These are phyloP conservation scores for Capsicum baccatum DNA, from an alignment of 257 asterid genomes.

Conservation along the genomic window DNA sequence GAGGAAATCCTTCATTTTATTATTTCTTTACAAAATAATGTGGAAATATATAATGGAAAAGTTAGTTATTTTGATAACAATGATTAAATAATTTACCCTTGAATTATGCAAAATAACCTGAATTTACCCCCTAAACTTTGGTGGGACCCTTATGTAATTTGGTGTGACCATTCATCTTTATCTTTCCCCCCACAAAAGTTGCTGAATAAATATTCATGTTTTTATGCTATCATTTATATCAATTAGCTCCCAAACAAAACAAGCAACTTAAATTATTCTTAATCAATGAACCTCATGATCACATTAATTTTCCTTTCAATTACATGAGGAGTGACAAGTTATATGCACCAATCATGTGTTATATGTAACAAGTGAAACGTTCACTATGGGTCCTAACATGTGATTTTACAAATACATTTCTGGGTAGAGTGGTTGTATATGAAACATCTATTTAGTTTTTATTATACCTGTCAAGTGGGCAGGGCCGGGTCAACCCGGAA, in stretches of 20 bases:
- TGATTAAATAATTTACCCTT: background rate
- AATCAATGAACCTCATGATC: background rate
- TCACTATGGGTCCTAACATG: too few species aligned
- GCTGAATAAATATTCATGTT: background rate
- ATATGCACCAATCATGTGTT: background rate
- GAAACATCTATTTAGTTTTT: too few species aligned
- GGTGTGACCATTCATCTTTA: background rate
- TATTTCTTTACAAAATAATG: background rate
- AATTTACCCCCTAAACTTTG: background rate
- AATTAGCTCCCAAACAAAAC: background rate
- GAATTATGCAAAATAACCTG: background rate
- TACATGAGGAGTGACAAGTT: background rate
- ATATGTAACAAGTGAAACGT: too few species aligned
- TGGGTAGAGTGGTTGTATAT: too few species aligned
- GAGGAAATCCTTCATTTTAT: background rate
- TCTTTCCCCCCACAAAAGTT: background rate
- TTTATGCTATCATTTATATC: slow-evolving; percentile 11
- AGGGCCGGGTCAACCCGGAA: too few species aligned
- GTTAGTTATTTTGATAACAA: background rate
- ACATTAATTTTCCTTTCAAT: slow-evolving; percentile 10
- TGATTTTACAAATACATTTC: too few species aligned
- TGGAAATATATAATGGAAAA: background rate
- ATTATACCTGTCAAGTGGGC: too few species aligned
- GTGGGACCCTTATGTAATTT: background rate
- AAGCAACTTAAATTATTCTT: background rate